Conservation (phyloP, 2,329 filamentous ascomycete species). For the Fusarium buharicum region DNA sequence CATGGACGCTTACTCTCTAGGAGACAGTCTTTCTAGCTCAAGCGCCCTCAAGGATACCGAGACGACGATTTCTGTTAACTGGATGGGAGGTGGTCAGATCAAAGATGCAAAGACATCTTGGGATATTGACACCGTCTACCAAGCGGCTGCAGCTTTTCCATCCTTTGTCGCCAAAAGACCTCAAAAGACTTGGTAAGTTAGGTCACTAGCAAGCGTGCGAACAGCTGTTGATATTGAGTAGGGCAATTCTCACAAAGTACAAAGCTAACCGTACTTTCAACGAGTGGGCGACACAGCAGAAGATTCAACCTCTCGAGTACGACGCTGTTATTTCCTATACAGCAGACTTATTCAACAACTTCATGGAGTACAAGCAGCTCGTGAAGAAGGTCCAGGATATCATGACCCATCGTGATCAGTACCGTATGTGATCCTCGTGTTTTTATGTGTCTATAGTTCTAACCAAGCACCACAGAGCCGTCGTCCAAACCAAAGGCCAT, state of each 20-base stretch:
- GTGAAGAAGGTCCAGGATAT: not conserved
- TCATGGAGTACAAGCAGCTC: slow-evolving; percentile 25
- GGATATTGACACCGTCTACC: not conserved
- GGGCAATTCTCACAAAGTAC: slow-evolving; percentile 27
- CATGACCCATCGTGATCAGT: not conserved
- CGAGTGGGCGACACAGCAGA: not conserved
- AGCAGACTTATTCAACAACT: slow-evolving; percentile 12
- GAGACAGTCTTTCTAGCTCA: not conserved
- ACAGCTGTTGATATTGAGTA: accelerated
- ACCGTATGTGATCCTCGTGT: not conserved
- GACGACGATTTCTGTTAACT: slow-evolving; percentile 2
- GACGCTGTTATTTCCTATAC: slow-evolving; percentile 3
- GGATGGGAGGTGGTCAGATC: slow-evolving; percentile 9
- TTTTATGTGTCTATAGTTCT: not conserved
- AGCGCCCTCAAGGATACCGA: slow-evolving; percentile 9
- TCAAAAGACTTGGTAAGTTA: slow-evolving; percentile 6
- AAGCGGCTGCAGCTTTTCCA: slow-evolving; percentile 1
- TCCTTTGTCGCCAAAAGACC: not conserved
- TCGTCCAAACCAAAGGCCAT: not conserved
- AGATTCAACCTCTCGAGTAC: slow-evolving; percentile 1
- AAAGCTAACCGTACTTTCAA: slow-evolving; percentile 1
- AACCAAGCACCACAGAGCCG: not conserved
- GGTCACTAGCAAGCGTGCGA: accelerated
- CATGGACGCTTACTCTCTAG: not conserved
- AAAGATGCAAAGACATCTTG: not conserved